phyloP scores from a whole-genome alignment of 305 asterid genomes.

The Solanum chacoense region DNA sequence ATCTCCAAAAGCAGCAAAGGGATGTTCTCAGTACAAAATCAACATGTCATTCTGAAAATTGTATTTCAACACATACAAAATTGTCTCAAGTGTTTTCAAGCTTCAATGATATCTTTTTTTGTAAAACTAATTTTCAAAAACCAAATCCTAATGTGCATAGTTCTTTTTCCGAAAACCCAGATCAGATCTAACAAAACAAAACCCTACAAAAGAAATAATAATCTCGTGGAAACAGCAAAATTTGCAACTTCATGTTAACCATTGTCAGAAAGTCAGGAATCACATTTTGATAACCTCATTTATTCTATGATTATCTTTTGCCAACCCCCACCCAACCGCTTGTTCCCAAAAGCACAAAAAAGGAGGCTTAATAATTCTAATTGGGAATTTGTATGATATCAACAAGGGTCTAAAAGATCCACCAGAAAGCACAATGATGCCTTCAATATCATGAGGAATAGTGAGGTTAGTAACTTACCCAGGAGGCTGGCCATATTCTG shows the following conservation, averaged over 20 bases:
- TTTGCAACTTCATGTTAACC: neutral
- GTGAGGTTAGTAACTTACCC: slow-evolving; percentile 47
- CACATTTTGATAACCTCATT: neutral
- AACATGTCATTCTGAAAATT: neutral
- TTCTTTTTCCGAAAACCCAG: neutral
- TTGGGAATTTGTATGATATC: neutral
- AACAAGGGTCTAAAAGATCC: neutral
- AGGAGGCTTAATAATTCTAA: neutral
- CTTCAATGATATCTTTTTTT: neutral
- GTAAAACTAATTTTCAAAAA: neutral
- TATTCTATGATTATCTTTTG: neutral
- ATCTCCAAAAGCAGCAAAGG: neutral
- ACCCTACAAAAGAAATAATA: neutral
- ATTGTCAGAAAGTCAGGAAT: neutral
- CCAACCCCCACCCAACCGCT: neutral
- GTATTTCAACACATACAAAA: neutral
- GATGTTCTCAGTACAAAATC: neutral
- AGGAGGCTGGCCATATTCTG: slow-evolving; percentile 92
- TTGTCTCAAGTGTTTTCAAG: neutral
- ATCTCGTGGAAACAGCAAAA: neutral
- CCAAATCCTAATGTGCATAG: neutral
- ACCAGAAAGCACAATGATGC: neutral
- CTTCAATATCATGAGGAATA: neutral
- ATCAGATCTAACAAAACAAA: neutral
- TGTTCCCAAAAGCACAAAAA: neutral